Evolutionary conservation across 192 early-diverging fungal genomes (phyloP), one percentile per base, ranked within the genome.

Genomic region (Thamnidium elegans): DNA sequence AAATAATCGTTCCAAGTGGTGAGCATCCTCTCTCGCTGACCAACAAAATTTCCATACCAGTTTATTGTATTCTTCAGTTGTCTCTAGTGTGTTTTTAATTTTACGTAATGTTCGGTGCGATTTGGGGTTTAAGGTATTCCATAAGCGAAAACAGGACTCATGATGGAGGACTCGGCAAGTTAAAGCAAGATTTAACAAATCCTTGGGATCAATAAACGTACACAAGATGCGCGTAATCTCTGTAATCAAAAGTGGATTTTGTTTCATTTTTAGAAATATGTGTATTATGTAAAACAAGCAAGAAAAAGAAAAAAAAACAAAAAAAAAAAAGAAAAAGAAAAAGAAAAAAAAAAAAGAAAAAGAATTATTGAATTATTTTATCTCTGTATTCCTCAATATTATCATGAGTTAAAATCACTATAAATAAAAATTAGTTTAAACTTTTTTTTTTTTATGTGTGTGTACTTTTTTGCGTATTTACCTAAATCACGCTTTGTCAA

Each of bases 401-500:
- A 69, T 92, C 90, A 70, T 79, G 81, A 3, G 89, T 91, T 21
- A 91, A 72, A 46, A 91, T 71, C 4, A 89, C 72, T 72, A 63
- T 43, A 50, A 30, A 21, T 47, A 26, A 48, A 48, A 48, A 19
- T 48, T 48, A 48, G 46, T 48, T 48, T 48, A 19, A 13, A 4
- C 26, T 26, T 26, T 3, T 26, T 26, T 26, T 26, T 26, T n/a
- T n/a, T 43, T 15, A 11, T 47, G 15, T 15, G 46, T 48, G 17
- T 3, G 46, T 17, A 13, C 10, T 3, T 47, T 9, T 23, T 5
- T 26, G 26, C 20, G 21, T 30, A n/a, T 39, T 60, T 75, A 71
- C 69, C 90, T 32, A 97, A 78, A 65, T 97, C 95, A 63, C 95
- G 87, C 77, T 95, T 94, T 48, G 92, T 88, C 56, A 95, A 72